These are phyloP conservation scores for Cadophora gregata DNA, from an alignment of 2,329 filamentous ascomycete genomes.

Conservation along the genomic window DNA sequence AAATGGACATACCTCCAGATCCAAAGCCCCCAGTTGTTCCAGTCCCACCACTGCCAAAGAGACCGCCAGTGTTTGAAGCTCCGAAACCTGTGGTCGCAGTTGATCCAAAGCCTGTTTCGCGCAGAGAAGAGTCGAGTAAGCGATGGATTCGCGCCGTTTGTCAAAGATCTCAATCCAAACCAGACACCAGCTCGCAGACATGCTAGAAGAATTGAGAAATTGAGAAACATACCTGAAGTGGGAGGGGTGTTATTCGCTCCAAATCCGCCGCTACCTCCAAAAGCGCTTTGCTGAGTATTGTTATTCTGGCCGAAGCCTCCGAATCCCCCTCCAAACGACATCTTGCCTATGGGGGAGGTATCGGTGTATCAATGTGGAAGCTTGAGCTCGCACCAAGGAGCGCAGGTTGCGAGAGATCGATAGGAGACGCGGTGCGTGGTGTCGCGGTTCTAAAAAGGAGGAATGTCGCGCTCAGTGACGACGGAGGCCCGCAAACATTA, in stretches of 20 bases:
- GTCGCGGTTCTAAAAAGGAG: constrained; percentile 35
- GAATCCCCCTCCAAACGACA: constrained; percentile 52
- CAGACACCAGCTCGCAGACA: constrained; percentile 24
- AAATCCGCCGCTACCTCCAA: constrained; percentile 61
- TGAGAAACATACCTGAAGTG: constrained; percentile 45
- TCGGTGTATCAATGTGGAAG: constrained; percentile 17
- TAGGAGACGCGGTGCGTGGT: constrained; percentile 33
- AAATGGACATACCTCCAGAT: constrained; percentile 48
- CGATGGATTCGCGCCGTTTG: constrained; percentile 39
- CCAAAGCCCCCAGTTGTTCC: constrained; percentile 45
- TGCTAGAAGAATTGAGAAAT: constrained; percentile 27
- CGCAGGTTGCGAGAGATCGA: constrained; percentile 26
- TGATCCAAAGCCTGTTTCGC: constrained; percentile 51
- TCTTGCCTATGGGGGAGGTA: constrained; percentile 31
- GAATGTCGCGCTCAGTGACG: constrained; percentile 39
- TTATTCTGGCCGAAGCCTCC: constrained; percentile 67
- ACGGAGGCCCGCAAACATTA: constrained; percentile 40
- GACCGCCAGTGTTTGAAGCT: constrained; percentile 45
- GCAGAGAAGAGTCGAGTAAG: constrained; percentile 44
- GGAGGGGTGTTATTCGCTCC: constrained; percentile 42
- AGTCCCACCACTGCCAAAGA: constrained; percentile 50
- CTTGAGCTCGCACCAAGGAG: constrained; percentile 5
- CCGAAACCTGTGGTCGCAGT: constrained; percentile 49
- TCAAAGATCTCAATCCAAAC: constrained; percentile 28
- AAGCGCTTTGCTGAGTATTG: constrained; percentile 50